These are phyloP conservation scores for Cytospora piceae DNA, from an alignment of 2,329 filamentous ascomycete genomes.

Conservation along the genomic window DNA sequence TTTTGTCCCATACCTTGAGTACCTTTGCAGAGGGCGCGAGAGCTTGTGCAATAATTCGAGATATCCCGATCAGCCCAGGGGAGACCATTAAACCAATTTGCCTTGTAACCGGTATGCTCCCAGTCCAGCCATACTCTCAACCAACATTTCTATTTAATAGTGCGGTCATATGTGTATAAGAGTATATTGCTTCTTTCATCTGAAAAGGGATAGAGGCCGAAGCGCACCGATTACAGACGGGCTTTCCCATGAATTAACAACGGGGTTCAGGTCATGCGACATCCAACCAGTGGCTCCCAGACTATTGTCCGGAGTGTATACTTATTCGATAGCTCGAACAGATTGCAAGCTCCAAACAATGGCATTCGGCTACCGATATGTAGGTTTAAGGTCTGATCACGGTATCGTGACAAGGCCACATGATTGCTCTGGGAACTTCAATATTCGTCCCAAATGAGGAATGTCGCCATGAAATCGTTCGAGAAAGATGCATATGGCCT, in stretches of 20 bases:
- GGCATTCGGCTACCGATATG: neutral
- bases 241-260: neutral
- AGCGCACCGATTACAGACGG: neutral
- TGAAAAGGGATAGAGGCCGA: neutral
- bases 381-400: neutral
- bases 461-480: conserved; percentile 33
- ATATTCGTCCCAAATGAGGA: conserved; percentile 25
- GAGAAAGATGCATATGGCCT: conserved; percentile 50
- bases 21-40: too few species aligned
- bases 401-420: conserved; percentile 19
- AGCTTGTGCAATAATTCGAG: too few species aligned
- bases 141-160: too few species aligned
- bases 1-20: too few species aligned
- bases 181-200: too few species aligned
- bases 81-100: too few species aligned
- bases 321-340: neutral
- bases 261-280: neutral
- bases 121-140: too few species aligned
- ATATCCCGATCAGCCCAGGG: too few species aligned
- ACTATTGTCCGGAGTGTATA: neutral
- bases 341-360: neutral
- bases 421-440: conserved; percentile 30
- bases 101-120: too few species aligned
- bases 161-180: too few species aligned
- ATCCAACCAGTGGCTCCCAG: neutral